phyloP scores from a whole-genome alignment of 108 stramenopile genomes.

The Stephanodiscus minutulus region DNA sequence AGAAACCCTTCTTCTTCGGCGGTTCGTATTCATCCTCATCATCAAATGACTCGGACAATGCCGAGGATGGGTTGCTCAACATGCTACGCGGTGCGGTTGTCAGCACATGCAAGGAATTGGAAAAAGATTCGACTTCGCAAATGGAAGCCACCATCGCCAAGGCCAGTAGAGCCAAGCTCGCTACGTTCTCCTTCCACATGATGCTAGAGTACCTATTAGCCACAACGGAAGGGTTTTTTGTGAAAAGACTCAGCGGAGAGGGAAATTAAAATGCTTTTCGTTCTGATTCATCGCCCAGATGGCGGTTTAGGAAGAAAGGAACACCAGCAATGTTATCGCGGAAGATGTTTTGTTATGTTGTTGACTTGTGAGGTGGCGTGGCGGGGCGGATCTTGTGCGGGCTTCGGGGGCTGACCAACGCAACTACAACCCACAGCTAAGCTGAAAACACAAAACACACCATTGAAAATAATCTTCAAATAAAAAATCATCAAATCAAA shows the following conservation, averaged over 20 bases:
- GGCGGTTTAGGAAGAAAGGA: no score
- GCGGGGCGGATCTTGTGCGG: no score
- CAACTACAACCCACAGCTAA: no score
- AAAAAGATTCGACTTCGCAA: neutral
- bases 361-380: no score
- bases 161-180: neutral
- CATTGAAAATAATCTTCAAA: no score
- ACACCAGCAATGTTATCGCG: no score
- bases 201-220: neutral
- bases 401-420: no score
- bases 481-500: no score
- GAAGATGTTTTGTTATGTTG: no score
- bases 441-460: no score
- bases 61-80: neutral
- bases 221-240: neutral
- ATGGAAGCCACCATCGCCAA: neutral
- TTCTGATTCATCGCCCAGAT: no score
- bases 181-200: neutral
- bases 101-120: neutral
- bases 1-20: constrained; percentile 53
- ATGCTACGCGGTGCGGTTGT: neutral
- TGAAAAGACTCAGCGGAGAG: no score
- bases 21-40: constrained; percentile 17
- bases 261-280: neutral
- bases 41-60: constrained; percentile 26